Base-by-base conservation (phyloP, 2,329 filamentous ascomycete species). In the Mariannaea elegans region DNA sequence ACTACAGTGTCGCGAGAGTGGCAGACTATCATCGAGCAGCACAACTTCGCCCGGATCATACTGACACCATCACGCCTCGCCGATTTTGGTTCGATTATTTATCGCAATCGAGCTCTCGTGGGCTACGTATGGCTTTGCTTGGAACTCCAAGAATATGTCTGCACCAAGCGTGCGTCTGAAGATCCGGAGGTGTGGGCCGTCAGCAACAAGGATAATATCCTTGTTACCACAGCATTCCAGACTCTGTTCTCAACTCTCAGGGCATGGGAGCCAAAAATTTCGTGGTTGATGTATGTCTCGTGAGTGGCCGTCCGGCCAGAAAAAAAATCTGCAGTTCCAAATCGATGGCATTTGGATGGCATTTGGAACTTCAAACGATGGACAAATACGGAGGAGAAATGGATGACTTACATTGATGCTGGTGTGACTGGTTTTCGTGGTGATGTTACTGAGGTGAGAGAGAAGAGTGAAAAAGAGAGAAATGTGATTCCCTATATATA, bases 161-260 rank as follows among this genome's bases (percentile, higher is more conserved):
- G 66, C 51, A 23, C 16, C 7, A 7, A 14, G n/a, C 46, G 50
- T 23, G 31, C 39, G 10, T 32, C 39, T 65, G 32, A 36, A 12
- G 14, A 29, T 52, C 57, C 16, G 55, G 27, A 44, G 50, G 47
- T 51, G 67, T 34, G 12, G 5, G 7, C 23, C 14, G 4, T 58
- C 31, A 51, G 2, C 14, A 27, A 66, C 66, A 46, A 18, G 14
- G 42, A 46, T 61, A 14, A 70, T 69, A 50, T 45, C 47, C 47
- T 56, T 12, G 36, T 64, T 14, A 42, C 21, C 56, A 32, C 62
- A 12, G 36, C 66, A 56, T 68, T 76, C 34, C 38, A 68, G 38
- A 54, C 57, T 62, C 60, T 76, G 24, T 71, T 76, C 59, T 68
- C 66, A 31, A 48, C 57, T 58, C 73, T 76, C 42, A 72, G 70